A percentile compares a stretch with the other conserved stretches of the same genome.
These are phyloP conservation scores for Anthracocystis setariae DNA, from an alignment of 1,284 basidiomycete genomes.

Conservation along the genomic window DNA sequence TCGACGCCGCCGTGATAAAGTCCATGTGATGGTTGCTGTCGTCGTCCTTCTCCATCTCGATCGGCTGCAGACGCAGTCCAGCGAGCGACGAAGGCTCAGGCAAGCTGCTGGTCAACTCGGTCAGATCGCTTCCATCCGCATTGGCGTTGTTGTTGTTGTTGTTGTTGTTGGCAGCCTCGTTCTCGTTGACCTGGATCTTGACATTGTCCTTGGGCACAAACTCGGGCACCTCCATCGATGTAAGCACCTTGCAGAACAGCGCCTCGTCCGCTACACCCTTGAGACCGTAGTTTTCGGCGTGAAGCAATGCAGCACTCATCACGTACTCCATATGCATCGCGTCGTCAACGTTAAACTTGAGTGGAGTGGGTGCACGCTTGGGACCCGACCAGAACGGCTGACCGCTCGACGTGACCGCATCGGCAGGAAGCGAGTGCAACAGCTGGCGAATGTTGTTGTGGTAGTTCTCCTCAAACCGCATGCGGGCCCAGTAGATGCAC, in stretches of 20 bases:
- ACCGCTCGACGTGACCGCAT: conserved; percentile 85
- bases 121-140: conserved; percentile 45
- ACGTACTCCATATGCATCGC: conserved; percentile 88
- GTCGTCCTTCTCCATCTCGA: conserved; percentile 99
- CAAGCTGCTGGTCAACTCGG: conserved; percentile 61
- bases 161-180: conserved; percentile 80
- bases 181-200: conserved; percentile 94
- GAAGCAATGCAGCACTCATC: conserved; percentile 92
- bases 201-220: conserved; percentile 92
- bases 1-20: conserved; percentile 98
- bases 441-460: conserved; percentile 93
- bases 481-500: conserved; percentile 94
- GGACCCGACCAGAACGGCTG: conserved; percentile 83
- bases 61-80: conserved; percentile 91
- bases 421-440: conserved; percentile 91
- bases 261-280: conserved; percentile 85
- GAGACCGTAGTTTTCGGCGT: conserved; percentile 97
- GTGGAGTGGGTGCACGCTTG: conserved; percentile 94
- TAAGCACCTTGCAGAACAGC: conserved; percentile 84
- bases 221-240: conserved; percentile 87
- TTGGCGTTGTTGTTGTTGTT: conserved; percentile 70
- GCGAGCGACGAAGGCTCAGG: conserved; percentile 75
- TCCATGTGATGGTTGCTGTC: conserved; percentile 98
- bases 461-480: conserved; percentile 95
- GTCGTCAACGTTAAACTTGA: conserved; percentile 80